Evolutionary conservation across 139 green algal genomes (phyloP), one percentile per base, ranked within the genome.

Genomic region (Mesotaenium endlicherianum): DNA sequence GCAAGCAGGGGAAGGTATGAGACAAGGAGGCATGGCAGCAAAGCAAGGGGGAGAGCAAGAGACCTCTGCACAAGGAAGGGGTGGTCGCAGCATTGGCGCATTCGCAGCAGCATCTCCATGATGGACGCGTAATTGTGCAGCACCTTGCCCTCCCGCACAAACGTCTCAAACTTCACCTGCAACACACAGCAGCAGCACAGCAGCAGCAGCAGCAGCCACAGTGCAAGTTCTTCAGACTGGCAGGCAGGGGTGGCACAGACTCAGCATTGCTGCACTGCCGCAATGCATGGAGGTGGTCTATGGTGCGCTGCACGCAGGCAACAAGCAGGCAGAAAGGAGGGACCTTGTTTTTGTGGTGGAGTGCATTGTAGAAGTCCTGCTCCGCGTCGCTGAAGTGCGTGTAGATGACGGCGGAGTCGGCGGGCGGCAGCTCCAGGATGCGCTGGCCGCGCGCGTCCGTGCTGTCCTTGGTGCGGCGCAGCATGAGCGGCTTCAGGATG

Each of bases 81-180:
- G 91, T 98, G 95, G 89, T 96, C 95, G 91, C 94, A 98, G 0
- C 92, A 94, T 91, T 98, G 77, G 8, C 86, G 70, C 42, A 90
- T 67, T 16, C 86, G 81, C 26, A 86, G 44, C 26, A 90, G 82
- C 45, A 89, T 43, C 58, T 89, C 82, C 5, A 90, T 34, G 34
- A 90, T 89, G 77, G 64, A 79, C 1, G 83, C 75, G 55, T 90
- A 90, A 34, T 90, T 90, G 60, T 90, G 84, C 31, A 90, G 72
- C 68, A 89, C 72, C 26, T 36, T 72, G 11, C 86, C 82, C 41
- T 86, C 16, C 38, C 67, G 30, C 38, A 90, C 85, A 70, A 86
- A 89, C 38, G 17, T 49, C 84, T 92, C 83, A 45, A 92, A 90
- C 75, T 93, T 90, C 1, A 91, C 92, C 76, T 95, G 92, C 38